Percentiles rank a stretch among this genome's conserved stretches.
Conservation (phyloP, 1,284 basidiomycete genomes). For the Mycosarcoma maydis region DNA sequence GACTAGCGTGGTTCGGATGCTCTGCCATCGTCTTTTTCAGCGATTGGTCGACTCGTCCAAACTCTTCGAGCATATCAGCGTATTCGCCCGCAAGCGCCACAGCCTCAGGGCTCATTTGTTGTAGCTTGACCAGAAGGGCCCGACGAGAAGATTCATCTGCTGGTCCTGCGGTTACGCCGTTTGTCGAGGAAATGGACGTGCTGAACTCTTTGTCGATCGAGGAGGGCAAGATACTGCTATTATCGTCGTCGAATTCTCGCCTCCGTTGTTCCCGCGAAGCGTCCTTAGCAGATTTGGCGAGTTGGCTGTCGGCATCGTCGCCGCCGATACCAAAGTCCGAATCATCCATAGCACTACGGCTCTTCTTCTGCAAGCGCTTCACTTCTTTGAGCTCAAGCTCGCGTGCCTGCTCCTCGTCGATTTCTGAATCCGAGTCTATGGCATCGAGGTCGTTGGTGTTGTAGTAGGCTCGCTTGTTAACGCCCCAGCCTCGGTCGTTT, state of each 20-base stretch:
- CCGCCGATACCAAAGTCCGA: slow-evolving; percentile 87
- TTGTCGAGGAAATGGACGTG: neutral
- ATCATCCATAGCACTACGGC: slow-evolving; percentile 77
- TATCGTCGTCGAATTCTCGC: slow-evolving; percentile 50
- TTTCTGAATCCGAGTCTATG: slow-evolving; percentile 63
- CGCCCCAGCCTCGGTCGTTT: slow-evolving; percentile 71
- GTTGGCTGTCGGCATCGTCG: slow-evolving; percentile 46
- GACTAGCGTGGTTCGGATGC: slow-evolving; percentile 71
- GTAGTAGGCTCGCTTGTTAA: slow-evolving; percentile 65
- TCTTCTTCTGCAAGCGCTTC: slow-evolving; percentile 79
- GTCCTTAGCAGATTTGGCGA: slow-evolving; percentile 47
- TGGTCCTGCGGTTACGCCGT: neutral
- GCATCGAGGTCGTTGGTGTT: slow-evolving; percentile 60
- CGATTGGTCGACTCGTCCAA: slow-evolving; percentile 72
- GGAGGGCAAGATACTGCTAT: neutral
- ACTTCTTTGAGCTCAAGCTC: slow-evolving; percentile 88
- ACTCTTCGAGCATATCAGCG: slow-evolving; percentile 70
- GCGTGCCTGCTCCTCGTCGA: slow-evolving; percentile 67
- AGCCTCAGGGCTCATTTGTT: slow-evolving; percentile 81
- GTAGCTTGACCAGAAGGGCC: slow-evolving; percentile 77
- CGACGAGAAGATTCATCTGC: slow-evolving; percentile 15
- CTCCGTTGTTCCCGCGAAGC: slow-evolving; percentile 53
- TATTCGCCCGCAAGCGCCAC: slow-evolving; percentile 71
- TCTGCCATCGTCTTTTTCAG: slow-evolving; percentile 73
- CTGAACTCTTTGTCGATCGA: neutral